phyloP scores from a whole-genome alignment of 2,329 filamentous ascomycete species.

The Xylariaceae sp. region DNA sequence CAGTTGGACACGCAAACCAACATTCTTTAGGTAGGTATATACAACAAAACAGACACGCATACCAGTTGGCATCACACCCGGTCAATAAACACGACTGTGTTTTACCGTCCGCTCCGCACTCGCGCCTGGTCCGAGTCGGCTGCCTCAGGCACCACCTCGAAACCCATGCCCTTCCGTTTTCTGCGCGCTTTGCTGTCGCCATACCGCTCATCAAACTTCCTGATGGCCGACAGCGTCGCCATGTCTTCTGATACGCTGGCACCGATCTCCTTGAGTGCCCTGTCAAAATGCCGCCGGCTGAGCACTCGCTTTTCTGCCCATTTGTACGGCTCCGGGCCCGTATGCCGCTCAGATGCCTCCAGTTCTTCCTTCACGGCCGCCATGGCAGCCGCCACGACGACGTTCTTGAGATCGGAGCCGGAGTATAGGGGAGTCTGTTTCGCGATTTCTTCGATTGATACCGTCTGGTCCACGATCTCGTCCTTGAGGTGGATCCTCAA shows the following conservation, averaged over 20 bases:
- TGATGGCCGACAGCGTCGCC: constrained; percentile 76
- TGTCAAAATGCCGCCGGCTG: constrained; percentile 70
- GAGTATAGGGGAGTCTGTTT: constrained; percentile 71
- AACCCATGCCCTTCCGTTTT: constrained; percentile 54
- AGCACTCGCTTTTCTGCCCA: constrained; percentile 69
- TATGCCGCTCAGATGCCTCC: constrained; percentile 31
- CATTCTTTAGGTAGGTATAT: neutral
- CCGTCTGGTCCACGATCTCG: constrained; percentile 57
- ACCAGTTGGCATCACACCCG: constrained; percentile 2
- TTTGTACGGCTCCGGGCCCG: constrained; percentile 39
- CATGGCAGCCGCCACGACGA: constrained; percentile 75
- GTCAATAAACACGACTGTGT: neutral
- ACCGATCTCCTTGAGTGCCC: constrained; percentile 80
- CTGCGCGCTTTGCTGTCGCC: constrained; percentile 67
- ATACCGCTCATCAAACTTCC: constrained; percentile 94
- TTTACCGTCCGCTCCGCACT: constrained; percentile 31
- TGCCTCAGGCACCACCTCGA: constrained; percentile 45
- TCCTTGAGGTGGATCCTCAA: constrained; percentile 66
- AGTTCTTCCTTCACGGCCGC: constrained; percentile 74
- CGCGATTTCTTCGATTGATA: constrained; percentile 61
- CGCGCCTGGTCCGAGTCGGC: constrained; percentile 44
- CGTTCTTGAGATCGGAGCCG: constrained; percentile 77
- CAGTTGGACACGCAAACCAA: neutral
- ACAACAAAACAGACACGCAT: constrained; percentile 7
- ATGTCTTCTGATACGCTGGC: constrained; percentile 94